Percentiles rank a stretch among this genome's conserved stretches.
These are phyloP conservation scores for Apiospora sp. DNA, from an alignment of 2,329 filamentous ascomycete genomes.

Conservation along the genomic window DNA sequence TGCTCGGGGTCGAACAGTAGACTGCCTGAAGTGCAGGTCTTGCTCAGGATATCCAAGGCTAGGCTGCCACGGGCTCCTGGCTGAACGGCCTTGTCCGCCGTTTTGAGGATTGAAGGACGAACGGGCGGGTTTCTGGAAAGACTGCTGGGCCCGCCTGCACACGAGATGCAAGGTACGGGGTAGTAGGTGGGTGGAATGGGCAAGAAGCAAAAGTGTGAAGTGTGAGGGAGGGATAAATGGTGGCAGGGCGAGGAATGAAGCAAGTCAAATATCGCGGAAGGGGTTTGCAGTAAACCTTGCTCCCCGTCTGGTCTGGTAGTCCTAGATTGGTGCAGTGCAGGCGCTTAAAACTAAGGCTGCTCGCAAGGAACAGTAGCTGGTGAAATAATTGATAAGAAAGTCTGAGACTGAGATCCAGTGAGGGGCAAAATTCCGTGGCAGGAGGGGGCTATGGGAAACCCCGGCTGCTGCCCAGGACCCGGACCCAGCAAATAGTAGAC, in stretches of 20 bases:
- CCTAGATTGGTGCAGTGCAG: conserved; percentile 3
- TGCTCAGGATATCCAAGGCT: conserved; percentile 36
- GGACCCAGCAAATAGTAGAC: background rate
- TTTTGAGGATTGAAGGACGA: conserved; percentile 21
- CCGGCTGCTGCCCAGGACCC: conserved; percentile 9
- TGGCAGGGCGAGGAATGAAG: background rate
- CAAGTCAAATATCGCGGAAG: conserved; percentile 8
- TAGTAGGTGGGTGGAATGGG: background rate
- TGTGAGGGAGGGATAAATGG: background rate
- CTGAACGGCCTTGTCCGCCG: conserved; percentile 19
- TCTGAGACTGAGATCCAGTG: conserved; percentile 14
- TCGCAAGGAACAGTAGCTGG: conserved; percentile 9
- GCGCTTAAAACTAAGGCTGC: conserved; percentile 11
- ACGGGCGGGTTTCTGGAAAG: conserved; percentile 18
- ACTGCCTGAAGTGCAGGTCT: conserved; percentile 47
- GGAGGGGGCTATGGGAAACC: conserved; percentile 7
- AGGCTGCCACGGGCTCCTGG: conserved; percentile 23
- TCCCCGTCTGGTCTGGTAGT: background rate
- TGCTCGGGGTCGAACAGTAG: conserved; percentile 50
- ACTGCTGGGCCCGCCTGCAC: conserved; percentile 18
- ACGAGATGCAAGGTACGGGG: conserved; percentile 17
- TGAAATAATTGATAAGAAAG: background rate
- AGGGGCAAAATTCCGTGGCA: conserved; percentile 5
- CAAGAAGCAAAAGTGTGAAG: conserved; percentile 11
- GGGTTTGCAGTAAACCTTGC: conserved; percentile 7